Percentiles rank a stretch among this genome's conserved stretches.
These are phyloP conservation scores for Vicia sativa DNA, from an alignment of 306 rosid species.

Conservation along the genomic window DNA sequence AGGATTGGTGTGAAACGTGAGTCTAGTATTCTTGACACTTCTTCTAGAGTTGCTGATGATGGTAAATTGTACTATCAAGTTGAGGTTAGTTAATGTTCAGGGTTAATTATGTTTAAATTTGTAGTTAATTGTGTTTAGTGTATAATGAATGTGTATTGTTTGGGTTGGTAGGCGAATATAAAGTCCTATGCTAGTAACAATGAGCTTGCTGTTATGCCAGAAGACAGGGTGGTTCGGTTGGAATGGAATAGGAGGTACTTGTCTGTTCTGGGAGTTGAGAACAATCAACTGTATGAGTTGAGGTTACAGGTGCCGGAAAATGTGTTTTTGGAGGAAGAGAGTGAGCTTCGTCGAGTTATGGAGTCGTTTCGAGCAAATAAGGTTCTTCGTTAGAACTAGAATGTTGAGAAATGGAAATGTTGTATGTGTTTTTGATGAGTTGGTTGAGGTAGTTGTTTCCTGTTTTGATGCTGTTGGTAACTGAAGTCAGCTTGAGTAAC, in stretches of 20 bases:
- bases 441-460: not conserved
- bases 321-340: slow-evolving; percentile 76
- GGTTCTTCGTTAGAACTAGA: slow-evolving; percentile 44
- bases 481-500: not conserved
- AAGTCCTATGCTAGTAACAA: slow-evolving; percentile 92
- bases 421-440: not conserved
- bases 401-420: not conserved
- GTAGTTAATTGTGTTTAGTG: too few relatives aligned
- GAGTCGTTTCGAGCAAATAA: slow-evolving; percentile 89
- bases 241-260: slow-evolving; percentile 95
- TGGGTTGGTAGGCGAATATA: slow-evolving; percentile 72
- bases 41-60: slow-evolving; percentile 81
- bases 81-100: slow-evolving; percentile 59
- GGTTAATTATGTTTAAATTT: too few relatives aligned
- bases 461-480: not conserved
- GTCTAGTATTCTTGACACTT: slow-evolving; percentile 69
- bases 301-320: slow-evolving; percentile 90
- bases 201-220: slow-evolving; percentile 94
- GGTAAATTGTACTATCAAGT: slow-evolving; percentile 85
- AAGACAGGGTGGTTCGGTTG: slow-evolving; percentile 75
- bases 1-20: slow-evolving; percentile 87
- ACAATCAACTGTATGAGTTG: slow-evolving; percentile 82
- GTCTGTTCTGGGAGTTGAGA: slow-evolving; percentile 94
- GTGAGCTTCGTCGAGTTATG: slow-evolving; percentile 79
- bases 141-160: not conserved